Evolutionary conservation across 768 basidiomycete species (phyloP).

Genomic region (Boletus sp.): DNA sequence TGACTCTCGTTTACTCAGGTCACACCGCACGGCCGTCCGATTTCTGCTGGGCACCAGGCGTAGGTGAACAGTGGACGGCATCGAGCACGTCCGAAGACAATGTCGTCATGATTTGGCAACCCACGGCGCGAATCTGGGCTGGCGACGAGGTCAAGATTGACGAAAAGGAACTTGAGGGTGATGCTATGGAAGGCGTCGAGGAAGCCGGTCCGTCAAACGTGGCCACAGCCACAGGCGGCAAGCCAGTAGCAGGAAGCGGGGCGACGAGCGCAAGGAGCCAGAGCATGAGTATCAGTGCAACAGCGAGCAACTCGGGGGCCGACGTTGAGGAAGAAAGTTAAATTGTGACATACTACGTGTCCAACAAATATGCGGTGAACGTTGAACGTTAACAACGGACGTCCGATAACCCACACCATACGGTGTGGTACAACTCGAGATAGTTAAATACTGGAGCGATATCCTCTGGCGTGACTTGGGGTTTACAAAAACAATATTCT

Average conservation of each 20-base stretch:
- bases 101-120: slow-evolving; percentile 96
- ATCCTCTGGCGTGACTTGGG: not conserved
- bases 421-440: not conserved
- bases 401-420: not conserved
- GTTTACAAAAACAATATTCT: slow-evolving; percentile 63
- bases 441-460: not conserved
- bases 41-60: slow-evolving; percentile 91
- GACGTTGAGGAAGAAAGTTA: slow-evolving; percentile 40
- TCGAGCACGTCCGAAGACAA: slow-evolving; percentile 95
- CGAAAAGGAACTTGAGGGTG: slow-evolving; percentile 80
- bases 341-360: slow-evolving; percentile 9
- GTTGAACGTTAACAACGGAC: not conserved
- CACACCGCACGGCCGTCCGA: slow-evolving; percentile 90
- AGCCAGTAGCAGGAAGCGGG: slow-evolving; percentile 28
- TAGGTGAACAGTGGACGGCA: slow-evolving; percentile 80
- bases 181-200: slow-evolving; percentile 77
- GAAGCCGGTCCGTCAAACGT: slow-evolving; percentile 23
- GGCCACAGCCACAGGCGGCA: slow-evolving; percentile 8
- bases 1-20: slow-evolving; percentile 41
- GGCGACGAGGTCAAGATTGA: slow-evolving; percentile 85
- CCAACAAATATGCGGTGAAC: slow-evolving; percentile 14
- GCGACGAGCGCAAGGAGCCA: slow-evolving; percentile 48
- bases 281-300: slow-evolving; percentile 61
- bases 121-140: slow-evolving; percentile 91
- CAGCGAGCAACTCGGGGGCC: slow-evolving; percentile 48